Base-by-base conservation (phyloP, 257 asterid species). In the Solanum pinnatisectum region DNA sequence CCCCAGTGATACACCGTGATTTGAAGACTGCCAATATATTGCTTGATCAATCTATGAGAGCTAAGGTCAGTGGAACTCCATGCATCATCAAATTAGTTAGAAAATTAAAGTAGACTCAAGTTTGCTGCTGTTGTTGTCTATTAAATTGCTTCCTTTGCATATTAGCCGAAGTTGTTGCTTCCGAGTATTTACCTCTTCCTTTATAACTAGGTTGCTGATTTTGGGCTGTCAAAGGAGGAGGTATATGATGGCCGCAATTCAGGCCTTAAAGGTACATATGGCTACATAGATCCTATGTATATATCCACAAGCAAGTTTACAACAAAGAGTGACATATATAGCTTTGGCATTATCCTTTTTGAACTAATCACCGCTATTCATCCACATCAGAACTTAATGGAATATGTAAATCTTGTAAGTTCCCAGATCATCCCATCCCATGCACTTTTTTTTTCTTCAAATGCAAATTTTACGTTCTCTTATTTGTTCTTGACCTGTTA, bases 311-410 rank as follows among this genome's bases (percentile, higher is more conserved):
- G 90, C 94, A 91, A 92, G 89, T 95, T 93, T 94, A 97, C 99
- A 23, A 90, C 94, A 83, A 94, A 95, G 90, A 97, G 99, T 86
- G 99, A 96, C 84, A 94, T 97, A 84, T 97, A 95, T 90, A 97
- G 99, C 91, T 93, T 97, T 87, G 99, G 99, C 40, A 88, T 97
- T 65, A 94, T 97, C 93, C 98, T 97, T 90, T 97, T 97, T 87
- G 99, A 97, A 93, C 94, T 97, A 91, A 96, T 97, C 92, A 95
- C 99, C 5, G 98, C 99, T 87, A 97, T 97, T 86, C 99, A 97
- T 87, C 99, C 99, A 5, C 99, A 97, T 90, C 98, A 96, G 86
- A 97, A 97, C 94, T 88, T 97, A 87, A 88, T 97, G 96, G 99
- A 97, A 91, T 97, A 95, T 87, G 95, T 97, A 87, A 96, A 97